Base-by-base conservation (phyloP, 257 asterid species). In the Solanum etuberosum region DNA sequence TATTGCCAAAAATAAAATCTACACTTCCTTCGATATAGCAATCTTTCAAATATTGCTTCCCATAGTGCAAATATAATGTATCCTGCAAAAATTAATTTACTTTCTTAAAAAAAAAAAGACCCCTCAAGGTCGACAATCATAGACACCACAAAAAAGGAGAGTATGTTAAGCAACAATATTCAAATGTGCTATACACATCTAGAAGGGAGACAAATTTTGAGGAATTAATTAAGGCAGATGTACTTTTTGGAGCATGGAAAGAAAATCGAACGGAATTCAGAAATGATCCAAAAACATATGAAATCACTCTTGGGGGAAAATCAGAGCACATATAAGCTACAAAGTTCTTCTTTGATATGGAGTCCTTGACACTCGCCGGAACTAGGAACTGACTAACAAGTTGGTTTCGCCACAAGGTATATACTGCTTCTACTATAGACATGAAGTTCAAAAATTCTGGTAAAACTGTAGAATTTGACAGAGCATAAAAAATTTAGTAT, bases 11-110 rank as follows among this genome's bases (percentile, higher is more conserved):
- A 85, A 97, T 96, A 94, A 97, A 96, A 92, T 97, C 99, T 38
- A 95, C 98, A 48, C 98, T 96, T 87, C 99, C 99, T 92, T 97
- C 99, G 71, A 97, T 86, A 84, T 97, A 96, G 92, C 99, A 97
- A 91, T 97, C 97, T 88, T 93, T 92, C 88, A 97, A 88, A 88
- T 96, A 97, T 63, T 95, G 99, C 87, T 94, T 97, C 86, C 99
- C 99, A 11, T 94, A 86, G 87, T 97, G 99, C 93, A 97, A 89
- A 90, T 96, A 97, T 90, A 97, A 74, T 0, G 99, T 97, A 87
- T 97, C 99, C 99, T 97, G 95, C 91, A 91, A 65, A 76, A 34
- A 57, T 29, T 38, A 54, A 48, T 18, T 4, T 25, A 68, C 7
- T 68, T n/a, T 59, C 37, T 48, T 34, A 11, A 7, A 83, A 34